phyloP scores from a whole-genome alignment of 2,329 filamentous ascomycete species.

The Apiospora marii region DNA sequence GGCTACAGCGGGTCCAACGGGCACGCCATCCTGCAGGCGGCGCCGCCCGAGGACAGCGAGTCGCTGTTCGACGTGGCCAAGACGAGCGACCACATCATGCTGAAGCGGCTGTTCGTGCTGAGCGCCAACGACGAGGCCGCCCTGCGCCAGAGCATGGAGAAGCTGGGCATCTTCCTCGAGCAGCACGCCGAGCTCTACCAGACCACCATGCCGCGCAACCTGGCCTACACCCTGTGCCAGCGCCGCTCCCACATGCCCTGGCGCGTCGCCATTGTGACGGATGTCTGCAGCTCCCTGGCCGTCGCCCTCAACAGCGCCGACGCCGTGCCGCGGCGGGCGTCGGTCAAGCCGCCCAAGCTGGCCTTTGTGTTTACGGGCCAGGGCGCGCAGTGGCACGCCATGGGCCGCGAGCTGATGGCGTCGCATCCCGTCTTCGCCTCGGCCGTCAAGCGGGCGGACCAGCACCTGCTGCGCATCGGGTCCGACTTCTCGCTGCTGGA shows the following conservation, averaged over 20 bases:
- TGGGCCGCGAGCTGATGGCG: constrained; percentile 42
- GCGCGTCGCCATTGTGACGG: constrained; percentile 33
- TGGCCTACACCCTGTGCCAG: constrained; percentile 42
- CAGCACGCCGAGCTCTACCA: constrained; percentile 35
- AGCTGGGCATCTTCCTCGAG: constrained; percentile 38
- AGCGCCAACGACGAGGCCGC: constrained; percentile 34
- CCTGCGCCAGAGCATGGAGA: constrained; percentile 34
- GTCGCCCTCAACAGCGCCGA: constrained; percentile 36
- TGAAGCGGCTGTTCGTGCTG: constrained; percentile 30
- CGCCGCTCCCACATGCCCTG: constrained; percentile 39
- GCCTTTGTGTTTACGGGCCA: constrained; percentile 46
- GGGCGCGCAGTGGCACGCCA: constrained; percentile 45
- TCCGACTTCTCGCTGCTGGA: constrained; percentile 36
- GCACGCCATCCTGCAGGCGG: constrained; percentile 31
- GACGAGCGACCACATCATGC: constrained; percentile 16
- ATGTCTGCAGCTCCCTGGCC: constrained; percentile 33
- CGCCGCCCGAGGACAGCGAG: constrained; percentile 25
- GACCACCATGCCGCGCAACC: constrained; percentile 38
- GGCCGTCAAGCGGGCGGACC: constrained; percentile 32
- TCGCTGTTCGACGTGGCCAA: constrained; percentile 15
- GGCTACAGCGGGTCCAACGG: constrained; percentile 47
- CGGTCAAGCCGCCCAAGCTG: constrained; percentile 34
- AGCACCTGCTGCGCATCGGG: constrained; percentile 30
- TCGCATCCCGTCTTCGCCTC: constrained; percentile 31
- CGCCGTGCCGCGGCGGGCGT: constrained; percentile 33